Evolutionary conservation across 768 basidiomycete species (phyloP).

Genomic region (Saitozyma sp.): DNA sequence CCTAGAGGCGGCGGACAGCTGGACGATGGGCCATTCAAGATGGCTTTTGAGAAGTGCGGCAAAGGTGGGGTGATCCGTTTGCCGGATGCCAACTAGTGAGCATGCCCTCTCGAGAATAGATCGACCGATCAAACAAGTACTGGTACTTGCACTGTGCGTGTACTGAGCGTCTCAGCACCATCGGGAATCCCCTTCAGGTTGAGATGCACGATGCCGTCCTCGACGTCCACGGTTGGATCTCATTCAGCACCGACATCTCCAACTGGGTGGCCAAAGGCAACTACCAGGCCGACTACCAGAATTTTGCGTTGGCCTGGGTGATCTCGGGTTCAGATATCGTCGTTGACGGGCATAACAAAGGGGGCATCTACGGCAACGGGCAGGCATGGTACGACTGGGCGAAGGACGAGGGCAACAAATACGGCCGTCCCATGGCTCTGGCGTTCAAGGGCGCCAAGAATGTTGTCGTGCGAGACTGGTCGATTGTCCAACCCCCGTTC

Average conservation of each 20-base stretch:
- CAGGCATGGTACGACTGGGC: slow-evolving; percentile 56
- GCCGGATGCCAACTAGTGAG: slow-evolving; percentile 51
- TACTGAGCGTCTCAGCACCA: slow-evolving; percentile 20
- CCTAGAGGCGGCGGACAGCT: slow-evolving; percentile 30
- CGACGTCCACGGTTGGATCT: slow-evolving; percentile 53
- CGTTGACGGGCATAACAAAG: slow-evolving; percentile 72
- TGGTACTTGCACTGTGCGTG: too few relatives aligned
- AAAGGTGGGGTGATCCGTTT: slow-evolving; percentile 45
- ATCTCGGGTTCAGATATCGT: slow-evolving; percentile 60
- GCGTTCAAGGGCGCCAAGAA: slow-evolving; percentile 53
- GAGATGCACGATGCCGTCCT: slow-evolving; percentile 51
- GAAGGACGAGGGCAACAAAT: slow-evolving; percentile 53
- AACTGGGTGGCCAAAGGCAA: slow-evolving; percentile 54
- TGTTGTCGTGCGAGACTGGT: slow-evolving; percentile 52
- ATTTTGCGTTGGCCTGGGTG: slow-evolving; percentile 53
- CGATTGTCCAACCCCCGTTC: slow-evolving; percentile 56
- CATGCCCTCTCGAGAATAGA: slow-evolving; percentile 47
- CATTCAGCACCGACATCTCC: slow-evolving; percentile 53
- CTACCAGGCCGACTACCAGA: slow-evolving; percentile 52
- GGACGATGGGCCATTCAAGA: slow-evolving; percentile 36
- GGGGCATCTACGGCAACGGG: slow-evolving; percentile 56
- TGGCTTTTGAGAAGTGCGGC: slow-evolving; percentile 35
- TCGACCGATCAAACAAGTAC: neutral
- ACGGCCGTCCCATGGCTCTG: slow-evolving; percentile 51
- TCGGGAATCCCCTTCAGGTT: slow-evolving; percentile 33